Base-by-base conservation (phyloP, 805 yeast genomes). In the Candida oleophila region DNA sequence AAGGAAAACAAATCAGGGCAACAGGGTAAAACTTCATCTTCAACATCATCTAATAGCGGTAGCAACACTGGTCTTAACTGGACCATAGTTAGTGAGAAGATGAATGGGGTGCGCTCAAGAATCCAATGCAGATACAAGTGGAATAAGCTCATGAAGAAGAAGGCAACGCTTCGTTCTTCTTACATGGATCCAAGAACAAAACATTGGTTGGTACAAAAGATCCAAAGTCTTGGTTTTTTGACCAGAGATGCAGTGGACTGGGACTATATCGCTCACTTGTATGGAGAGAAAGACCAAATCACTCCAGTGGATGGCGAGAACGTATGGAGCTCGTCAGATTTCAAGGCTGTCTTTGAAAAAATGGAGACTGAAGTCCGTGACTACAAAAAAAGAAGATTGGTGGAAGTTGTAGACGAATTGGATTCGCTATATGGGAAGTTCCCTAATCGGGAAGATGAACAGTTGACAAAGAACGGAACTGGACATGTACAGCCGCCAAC, bases 91-190 rank as follows among this genome's bases (percentile, higher is more conserved):
- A 83, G 92, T 58, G 98, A 92, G 61, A 72, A 79, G 42, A 89
- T 92, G 96, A 84, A 88, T 30, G 97, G 97, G 2, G 73, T 81
- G 1, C 77, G 98, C 51, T 87, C 96, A 1, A 76, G 98, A 55
- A 91, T 92, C 53, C 98, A 92, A 66, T 91, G 97, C 63, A 80
- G 98, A 49, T 92, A 92, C 66, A 92, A 92, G 62, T 92, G 97
- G 97, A 86, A 86, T 60, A 92, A 91, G 66, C 59, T 90, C 4
- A 66, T 83, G 44, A 83, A 81, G 56, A 72, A 86, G 49, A 85
- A 83, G 50, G 59, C 69, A 19, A 52, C 58, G 33, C 53, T 56
- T n/a, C 54, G 72, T 14, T 53, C 66, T 2, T 50, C 65, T 19
- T 57, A 56, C 44, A 68, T 71, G 74, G 61, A 60, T 36, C 43